These are phyloP conservation scores for Globomyces pollinis-pini DNA, from an alignment of 192 early-diverging fungal genomes.

Conservation along the genomic window DNA sequence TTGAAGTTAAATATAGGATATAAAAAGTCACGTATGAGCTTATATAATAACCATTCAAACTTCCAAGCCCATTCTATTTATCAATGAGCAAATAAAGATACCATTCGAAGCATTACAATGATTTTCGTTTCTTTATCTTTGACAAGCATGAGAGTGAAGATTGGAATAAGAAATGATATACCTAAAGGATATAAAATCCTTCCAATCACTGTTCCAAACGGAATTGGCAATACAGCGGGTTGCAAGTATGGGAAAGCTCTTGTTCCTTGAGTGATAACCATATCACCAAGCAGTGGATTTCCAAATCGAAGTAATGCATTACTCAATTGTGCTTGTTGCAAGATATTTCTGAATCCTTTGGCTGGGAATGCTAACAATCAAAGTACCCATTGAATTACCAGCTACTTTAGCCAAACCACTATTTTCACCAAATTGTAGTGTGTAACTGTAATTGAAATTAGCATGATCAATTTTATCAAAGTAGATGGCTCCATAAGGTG, in stretches of 20 bases:
- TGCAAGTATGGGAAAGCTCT: constrained; percentile 49
- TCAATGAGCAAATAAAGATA: background rate
- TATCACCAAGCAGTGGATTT: constrained; percentile 16
- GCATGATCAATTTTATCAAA: constrained; percentile 17
- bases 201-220: constrained; percentile 54
- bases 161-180: constrained; percentile 60
- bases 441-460: constrained; percentile 12
- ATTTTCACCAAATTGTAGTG: constrained; percentile 33
- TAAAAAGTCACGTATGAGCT: constrained; percentile 50
- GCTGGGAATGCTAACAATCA: constrained; percentile 44
- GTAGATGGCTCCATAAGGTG: constrained; percentile 6
- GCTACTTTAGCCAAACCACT: constrained; percentile 23
- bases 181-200: constrained; percentile 67
- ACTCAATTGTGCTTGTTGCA: constrained; percentile 32
- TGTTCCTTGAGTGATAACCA: constrained; percentile 58
- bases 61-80: constrained; percentile 12
- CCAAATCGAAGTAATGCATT: constrained; percentile 28
- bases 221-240: constrained; percentile 31
- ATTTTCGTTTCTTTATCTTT: constrained; percentile 67
- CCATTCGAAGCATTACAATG: constrained; percentile 18
- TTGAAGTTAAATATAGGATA: constrained; percentile 51
- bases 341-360: constrained; percentile 40
- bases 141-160: constrained; percentile 61
- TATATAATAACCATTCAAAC: constrained; percentile 7
- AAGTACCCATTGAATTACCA: too few relatives aligned